These are phyloP conservation scores for Fraxinus excelsior DNA, from an alignment of 257 asterid species.

Conservation along the genomic window DNA sequence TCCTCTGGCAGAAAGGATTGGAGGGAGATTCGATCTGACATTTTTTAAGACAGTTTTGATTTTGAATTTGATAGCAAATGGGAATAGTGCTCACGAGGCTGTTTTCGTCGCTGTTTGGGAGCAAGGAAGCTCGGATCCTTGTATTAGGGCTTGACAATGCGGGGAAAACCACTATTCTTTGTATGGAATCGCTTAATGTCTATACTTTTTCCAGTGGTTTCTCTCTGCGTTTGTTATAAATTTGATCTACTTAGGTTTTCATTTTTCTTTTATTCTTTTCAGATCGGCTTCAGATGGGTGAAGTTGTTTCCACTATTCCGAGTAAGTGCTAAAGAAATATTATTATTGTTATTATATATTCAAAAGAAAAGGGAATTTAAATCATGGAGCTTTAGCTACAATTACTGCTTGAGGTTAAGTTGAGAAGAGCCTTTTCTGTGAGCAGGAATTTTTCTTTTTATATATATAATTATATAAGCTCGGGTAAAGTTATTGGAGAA, in stretches of 20 bases:
- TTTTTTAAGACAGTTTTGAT: neutral
- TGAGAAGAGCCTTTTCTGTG: neutral
- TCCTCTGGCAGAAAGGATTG: slow-evolving; percentile 26
- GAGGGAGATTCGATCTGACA: slow-evolving; percentile 41
- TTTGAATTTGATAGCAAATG: slow-evolving; percentile 44
- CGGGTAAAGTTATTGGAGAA: neutral
- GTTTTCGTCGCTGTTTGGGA: slow-evolving; percentile 82
- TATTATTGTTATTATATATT: neutral
- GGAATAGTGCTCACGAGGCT: slow-evolving; percentile 80
- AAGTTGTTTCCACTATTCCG: slow-evolving; percentile 91
- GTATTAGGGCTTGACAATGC: slow-evolving; percentile 97
- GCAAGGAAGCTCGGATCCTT: slow-evolving; percentile 94
- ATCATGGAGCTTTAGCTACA: neutral
- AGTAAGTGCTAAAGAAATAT: slow-evolving; percentile 45
- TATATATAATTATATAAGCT: too few species aligned
- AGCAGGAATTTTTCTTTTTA: neutral
- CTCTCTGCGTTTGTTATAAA: neutral
- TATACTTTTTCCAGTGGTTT: neutral
- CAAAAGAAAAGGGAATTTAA: neutral
- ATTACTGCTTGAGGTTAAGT: neutral
- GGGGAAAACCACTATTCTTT: slow-evolving; percentile 92
- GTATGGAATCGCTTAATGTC: slow-evolving; percentile 36
- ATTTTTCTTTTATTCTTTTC: slow-evolving; percentile 17
- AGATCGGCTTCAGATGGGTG: slow-evolving; percentile 99
- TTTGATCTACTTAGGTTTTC: slow-evolving; percentile 1